Evolutionary conservation across 2,329 filamentous ascomycete genomes (phyloP).

Genomic region (Alternaria sp.): DNA sequence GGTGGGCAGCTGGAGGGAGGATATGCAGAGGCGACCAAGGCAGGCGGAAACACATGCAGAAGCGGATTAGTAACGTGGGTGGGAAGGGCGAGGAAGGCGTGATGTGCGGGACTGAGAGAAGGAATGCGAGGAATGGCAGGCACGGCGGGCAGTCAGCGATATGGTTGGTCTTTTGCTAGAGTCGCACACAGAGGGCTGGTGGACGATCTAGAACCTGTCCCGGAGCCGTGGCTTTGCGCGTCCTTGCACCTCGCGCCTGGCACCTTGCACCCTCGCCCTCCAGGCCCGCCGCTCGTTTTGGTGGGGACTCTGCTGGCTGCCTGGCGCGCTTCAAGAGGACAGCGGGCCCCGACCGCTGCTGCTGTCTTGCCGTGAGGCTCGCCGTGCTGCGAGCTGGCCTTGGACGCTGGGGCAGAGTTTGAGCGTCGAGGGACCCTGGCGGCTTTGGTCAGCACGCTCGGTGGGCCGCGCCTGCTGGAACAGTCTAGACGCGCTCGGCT

Average conservation of each 20-base stretch:
- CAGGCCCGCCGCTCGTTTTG: not conserved
- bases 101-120: constrained; percentile 29
- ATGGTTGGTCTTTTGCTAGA: constrained; percentile 36
- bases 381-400: not conserved
- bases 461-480: constrained; percentile 25
- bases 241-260: constrained; percentile 9
- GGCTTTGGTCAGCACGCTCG: constrained; percentile 8
- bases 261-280: not conserved
- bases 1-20: constrained; percentile 8
- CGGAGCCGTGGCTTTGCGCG: constrained; percentile 35
- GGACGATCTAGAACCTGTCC: constrained; percentile 43
- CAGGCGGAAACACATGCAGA: constrained; percentile 28
- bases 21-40: constrained; percentile 9
- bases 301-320: not conserved
- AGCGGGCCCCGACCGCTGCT: not conserved
- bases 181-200: constrained; percentile 36
- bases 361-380: not conserved
- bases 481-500: constrained; percentile 29
- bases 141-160: constrained; percentile 22
- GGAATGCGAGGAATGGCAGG: constrained; percentile 34
- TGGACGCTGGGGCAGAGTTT: constrained; percentile 1
- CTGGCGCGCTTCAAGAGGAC: not conserved
- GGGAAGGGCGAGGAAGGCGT: constrained; percentile 30
- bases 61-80: constrained; percentile 26
- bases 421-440: constrained; percentile 5